Conservation (phyloP, 2,329 filamentous ascomycete species). For the Tolypocladium ophioglossoides region DNA sequence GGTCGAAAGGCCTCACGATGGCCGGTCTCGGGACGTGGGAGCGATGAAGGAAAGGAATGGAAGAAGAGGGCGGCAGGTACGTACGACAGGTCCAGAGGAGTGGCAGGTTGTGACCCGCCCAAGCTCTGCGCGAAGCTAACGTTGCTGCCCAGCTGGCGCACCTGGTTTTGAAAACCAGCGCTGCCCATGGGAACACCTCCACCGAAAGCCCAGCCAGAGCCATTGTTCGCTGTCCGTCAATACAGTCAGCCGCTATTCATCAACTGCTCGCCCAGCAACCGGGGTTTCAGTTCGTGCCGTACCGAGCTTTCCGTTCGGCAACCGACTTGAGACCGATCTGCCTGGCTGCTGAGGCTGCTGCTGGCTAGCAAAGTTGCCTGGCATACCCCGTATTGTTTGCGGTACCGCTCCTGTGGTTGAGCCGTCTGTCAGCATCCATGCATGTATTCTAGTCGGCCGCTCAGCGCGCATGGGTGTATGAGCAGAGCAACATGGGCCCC, state of each 20-base stretch:
- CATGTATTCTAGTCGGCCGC: background rate
- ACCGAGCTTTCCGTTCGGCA: slow-evolving; percentile 59
- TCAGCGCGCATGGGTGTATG: background rate
- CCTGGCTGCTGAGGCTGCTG: slow-evolving; percentile 44
- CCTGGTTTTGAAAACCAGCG: slow-evolving; percentile 40
- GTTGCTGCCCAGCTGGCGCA: slow-evolving; percentile 45
- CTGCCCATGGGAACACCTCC: slow-evolving; percentile 50
- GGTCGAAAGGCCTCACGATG: background rate
- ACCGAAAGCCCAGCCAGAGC: slow-evolving; percentile 51
- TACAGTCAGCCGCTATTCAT: slow-evolving; percentile 5
- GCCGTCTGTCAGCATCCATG: slow-evolving; percentile 14
- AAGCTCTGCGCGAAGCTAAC: slow-evolving; percentile 58
- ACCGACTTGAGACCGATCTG: slow-evolving; percentile 44
- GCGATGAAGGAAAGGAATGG: background rate
- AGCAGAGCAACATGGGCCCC: background rate
- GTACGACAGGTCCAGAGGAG: slow-evolving; percentile 55
- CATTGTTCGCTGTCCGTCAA: slow-evolving; percentile 34
- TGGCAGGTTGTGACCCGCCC: slow-evolving; percentile 50
- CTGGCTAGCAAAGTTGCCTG: slow-evolving; percentile 47
- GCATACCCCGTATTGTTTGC: slow-evolving; percentile 52
- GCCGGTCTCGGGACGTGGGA: background rate
- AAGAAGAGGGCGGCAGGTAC: slow-evolving; percentile 23
- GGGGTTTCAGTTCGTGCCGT: slow-evolving; percentile 2
- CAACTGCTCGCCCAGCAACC: background rate
- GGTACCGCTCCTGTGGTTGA: slow-evolving; percentile 42